Conservation (phyloP, 805 yeast species). For the Metschnikowia arizonensis region DNA sequence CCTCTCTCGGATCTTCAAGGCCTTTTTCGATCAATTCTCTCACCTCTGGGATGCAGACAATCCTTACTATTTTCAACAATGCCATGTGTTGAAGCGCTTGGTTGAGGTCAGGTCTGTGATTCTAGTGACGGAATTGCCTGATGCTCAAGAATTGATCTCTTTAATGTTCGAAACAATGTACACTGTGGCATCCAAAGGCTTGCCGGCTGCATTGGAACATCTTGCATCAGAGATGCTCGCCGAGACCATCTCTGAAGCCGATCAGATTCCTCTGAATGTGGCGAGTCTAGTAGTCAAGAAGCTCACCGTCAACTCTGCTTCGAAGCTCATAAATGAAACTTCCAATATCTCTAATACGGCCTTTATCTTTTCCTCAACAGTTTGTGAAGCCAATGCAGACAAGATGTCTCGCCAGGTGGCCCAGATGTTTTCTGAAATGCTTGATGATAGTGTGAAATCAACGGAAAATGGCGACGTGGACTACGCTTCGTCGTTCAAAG, state of each 20-base stretch:
- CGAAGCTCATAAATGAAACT: constrained; percentile 31
- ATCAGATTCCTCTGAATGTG: constrained; percentile 55
- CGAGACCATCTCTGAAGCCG: constrained; percentile 71
- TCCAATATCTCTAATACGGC: constrained; percentile 49
- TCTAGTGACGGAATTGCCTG: constrained; percentile 69
- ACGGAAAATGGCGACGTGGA: constrained; percentile 12
- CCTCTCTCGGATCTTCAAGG: constrained; percentile 59
- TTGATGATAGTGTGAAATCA: constrained; percentile 46
- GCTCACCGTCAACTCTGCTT: constrained; percentile 21
- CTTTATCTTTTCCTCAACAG: constrained; percentile 57
- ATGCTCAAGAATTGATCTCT: constrained; percentile 51
- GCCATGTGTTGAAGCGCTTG: constrained; percentile 60
- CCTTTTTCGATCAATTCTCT: constrained; percentile 61
- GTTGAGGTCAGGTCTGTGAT: constrained; percentile 75
- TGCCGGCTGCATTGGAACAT: constrained; percentile 54
- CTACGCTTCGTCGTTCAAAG: constrained; percentile 28
- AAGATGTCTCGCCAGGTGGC: constrained; percentile 72
- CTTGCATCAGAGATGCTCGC: constrained; percentile 66
- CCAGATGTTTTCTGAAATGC: constrained; percentile 71
- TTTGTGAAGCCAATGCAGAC: constrained; percentile 69
- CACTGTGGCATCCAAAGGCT: constrained; percentile 41
- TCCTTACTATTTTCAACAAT: constrained; percentile 59
- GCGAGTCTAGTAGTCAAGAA: constrained; percentile 62
- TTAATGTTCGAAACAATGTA: constrained; percentile 61
- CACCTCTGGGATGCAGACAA: constrained; percentile 51